A percentile compares a stretch with the other conserved stretches of the same genome.
phyloP scores from a whole-genome alignment of 495 filamentous ascomycete species.

The Penicillium paxilli region DNA sequence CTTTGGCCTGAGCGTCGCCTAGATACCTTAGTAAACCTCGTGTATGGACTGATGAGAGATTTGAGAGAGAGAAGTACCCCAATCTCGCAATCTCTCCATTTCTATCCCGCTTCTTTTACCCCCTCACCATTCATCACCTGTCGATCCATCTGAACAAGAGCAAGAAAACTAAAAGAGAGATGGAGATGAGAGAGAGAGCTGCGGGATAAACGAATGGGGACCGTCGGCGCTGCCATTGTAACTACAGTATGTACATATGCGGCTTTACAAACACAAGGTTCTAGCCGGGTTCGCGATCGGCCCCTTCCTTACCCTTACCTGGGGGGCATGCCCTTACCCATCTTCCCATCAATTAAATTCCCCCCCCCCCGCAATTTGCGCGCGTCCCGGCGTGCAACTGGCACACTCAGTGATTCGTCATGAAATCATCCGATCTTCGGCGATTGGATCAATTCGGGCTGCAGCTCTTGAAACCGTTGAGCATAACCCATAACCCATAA shows the following conservation, averaged over 20 bases:
- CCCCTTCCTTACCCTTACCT: background rate
- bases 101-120: background rate
- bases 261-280: conserved; percentile 7
- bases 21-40: conserved; percentile 6
- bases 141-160: too few relatives aligned
- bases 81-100: background rate
- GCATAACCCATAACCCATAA: too few relatives aligned
- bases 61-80: background rate
- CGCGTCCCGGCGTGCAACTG: conserved; percentile 17
- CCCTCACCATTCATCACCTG: background rate
- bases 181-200: background rate
- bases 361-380: conserved; percentile 1
- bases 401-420: conserved; percentile 13
- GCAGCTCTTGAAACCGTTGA: conserved; percentile 4
- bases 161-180: background rate
- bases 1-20: conserved; percentile 23
- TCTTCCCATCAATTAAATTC: background rate
- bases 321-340: background rate
- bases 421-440: conserved; percentile 20
- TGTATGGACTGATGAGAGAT: background rate
- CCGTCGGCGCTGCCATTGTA: background rate
- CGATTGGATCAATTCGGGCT: conserved; percentile 5
- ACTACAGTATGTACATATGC: background rate
- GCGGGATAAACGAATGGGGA: too few relatives aligned
- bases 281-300: conserved; percentile 19